Evolutionary conservation across 75 land plant species (phyloP), one percentile per base, ranked within the genome.

Genomic region (Pinus tabuliformis): DNA sequence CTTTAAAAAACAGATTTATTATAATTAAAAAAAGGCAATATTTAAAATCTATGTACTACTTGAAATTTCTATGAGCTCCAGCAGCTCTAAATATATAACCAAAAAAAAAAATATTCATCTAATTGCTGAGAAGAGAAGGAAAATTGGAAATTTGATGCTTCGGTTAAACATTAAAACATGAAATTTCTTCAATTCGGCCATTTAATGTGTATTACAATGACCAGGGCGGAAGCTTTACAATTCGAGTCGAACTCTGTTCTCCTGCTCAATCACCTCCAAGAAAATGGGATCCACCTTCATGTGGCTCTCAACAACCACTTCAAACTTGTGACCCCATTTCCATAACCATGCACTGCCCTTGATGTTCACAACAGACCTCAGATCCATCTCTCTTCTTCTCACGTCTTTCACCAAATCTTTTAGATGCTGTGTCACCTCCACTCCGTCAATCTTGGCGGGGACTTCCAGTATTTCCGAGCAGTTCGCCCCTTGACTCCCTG

Each of bases 261-360:
- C 93, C 79, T 95, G 96, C 70, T 95, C 91, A 72, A 95, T 73
- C 7, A 95, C 87, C 72, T 93, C 92, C 36, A 95, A 85, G 65
- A 85, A 86, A 56, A 95, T 80, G 3, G 98, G 98, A 82, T 95
- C 96, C 33, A 95, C 93, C 76, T 85, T 86, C n/a, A 95, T 77
- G 58, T 84, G 90, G 65, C 92, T 93, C 18, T 86, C 75, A 59
- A 95, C 86, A 73, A 73, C 80, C 18, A 92, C 89, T 78, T 87
- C 84, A 81, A 92, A 95, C 57, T 74, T 58, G 72, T 87, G 91
- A 21, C 75, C 77, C 98, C 92, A 93, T 83, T 88, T 86, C 77
- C 90, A 76, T 7, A 95, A 73, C 57, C 75, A 74, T 1, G 96
- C 91, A 17, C 73, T 58, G 24, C 96, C 98, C 21, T 68, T 72